These are phyloP conservation scores for Cyclotella distinguenda DNA, from an alignment of 108 stramenopile species.

Conservation along the genomic window DNA sequence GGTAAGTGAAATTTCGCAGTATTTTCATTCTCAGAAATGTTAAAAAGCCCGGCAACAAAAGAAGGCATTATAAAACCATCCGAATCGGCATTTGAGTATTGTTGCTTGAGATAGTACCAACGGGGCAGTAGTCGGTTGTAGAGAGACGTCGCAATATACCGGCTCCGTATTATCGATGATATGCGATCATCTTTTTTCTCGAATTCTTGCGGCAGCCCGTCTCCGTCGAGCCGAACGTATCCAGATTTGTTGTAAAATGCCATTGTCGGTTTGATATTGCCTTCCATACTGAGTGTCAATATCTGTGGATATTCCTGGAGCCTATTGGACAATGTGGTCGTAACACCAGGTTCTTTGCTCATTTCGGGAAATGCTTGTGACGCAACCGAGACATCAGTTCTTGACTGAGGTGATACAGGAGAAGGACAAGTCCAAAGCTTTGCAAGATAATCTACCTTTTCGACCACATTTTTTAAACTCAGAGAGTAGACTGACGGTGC, in stretches of 20 bases:
- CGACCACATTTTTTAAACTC: constrained; percentile 70
- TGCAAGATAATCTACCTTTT: constrained; percentile 64
- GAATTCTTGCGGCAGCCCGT: constrained; percentile 28
- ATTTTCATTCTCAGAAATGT: neutral
- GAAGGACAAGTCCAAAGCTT: constrained; percentile 51
- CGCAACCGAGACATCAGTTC: neutral
- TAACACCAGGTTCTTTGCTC: neutral
- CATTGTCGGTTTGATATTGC: constrained; percentile 72
- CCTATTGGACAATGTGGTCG: constrained; percentile 23
- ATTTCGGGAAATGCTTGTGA: neutral
- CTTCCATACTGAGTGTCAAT: constrained; percentile 73
- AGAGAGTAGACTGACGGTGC: constrained; percentile 67
- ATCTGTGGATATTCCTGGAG: constrained; percentile 68
- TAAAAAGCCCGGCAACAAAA: constrained; percentile 5
- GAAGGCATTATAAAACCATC: neutral
- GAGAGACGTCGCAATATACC: constrained; percentile 80
- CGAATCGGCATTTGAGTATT: neutral
- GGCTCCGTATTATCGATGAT: constrained; percentile 44
- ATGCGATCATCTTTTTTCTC: neutral
- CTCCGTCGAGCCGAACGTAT: constrained; percentile 60
- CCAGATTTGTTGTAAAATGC: constrained; percentile 77
- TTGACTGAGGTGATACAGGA: neutral
- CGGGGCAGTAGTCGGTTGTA: constrained; percentile 81
- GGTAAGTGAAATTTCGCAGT: too few species aligned
- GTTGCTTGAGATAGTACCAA: constrained; percentile 56